These are phyloP conservation scores for Paramecium primaurelia DNA, from an alignment of 73 alveolate genomes.

Conservation along the genomic window DNA sequence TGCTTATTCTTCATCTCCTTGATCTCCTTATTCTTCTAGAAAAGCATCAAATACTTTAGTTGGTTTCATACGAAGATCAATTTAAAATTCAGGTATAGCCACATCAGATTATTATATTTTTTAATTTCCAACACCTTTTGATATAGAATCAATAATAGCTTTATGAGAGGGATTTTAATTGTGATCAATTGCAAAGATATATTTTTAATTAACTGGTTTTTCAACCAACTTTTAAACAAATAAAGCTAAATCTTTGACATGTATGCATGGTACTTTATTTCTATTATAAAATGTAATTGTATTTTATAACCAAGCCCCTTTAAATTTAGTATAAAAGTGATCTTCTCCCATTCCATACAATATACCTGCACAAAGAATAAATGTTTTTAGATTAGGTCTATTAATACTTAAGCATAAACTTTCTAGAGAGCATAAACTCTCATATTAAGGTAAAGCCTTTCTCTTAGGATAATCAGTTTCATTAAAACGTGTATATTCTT, in stretches of 20 bases:
- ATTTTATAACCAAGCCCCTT: conserved; percentile 62
- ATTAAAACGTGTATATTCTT: conserved; percentile 47
- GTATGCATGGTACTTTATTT: conserved; percentile 66
- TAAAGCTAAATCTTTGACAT: conserved; percentile 68
- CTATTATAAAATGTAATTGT: conserved; percentile 50
- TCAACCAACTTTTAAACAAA: conserved; percentile 58
- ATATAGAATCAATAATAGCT: conserved; percentile 53
- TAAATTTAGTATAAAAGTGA: conserved; percentile 63
- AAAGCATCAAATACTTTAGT: conserved; percentile 59
- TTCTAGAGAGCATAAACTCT: conserved; percentile 51
- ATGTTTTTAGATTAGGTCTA: conserved; percentile 50
- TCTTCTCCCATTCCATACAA: conserved; percentile 72
- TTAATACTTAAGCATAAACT: conserved; percentile 37
- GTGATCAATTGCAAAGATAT: conserved; percentile 71
- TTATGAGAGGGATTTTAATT: conserved; percentile 57
- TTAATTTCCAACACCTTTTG: conserved; percentile 56
- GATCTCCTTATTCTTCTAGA: conserved; percentile 50
- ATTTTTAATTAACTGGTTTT: conserved; percentile 49
- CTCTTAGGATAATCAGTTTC: conserved; percentile 56
- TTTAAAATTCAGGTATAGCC: conserved; percentile 47
- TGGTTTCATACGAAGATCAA: conserved; percentile 66
- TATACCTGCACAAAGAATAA: conserved; percentile 66
- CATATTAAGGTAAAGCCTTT: conserved; percentile 56
- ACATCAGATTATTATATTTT: conserved; percentile 28
- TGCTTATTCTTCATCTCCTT: conserved; percentile 51